These are phyloP conservation scores for Dactylonectria macrodidyma DNA, from an alignment of 2,329 filamentous ascomycete genomes.

Conservation along the genomic window DNA sequence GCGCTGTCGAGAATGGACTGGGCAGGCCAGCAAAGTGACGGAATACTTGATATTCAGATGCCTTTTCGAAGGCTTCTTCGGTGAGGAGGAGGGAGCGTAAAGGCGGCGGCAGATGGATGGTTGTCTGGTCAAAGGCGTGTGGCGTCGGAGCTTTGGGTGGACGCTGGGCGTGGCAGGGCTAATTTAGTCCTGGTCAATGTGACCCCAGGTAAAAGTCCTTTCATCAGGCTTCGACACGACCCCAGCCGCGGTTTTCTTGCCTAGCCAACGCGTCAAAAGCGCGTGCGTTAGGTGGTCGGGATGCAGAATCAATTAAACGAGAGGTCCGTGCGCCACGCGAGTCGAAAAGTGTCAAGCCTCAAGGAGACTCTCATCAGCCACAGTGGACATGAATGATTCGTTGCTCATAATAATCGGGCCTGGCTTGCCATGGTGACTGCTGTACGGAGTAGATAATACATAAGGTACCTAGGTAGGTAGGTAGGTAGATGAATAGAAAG, in stretches of 20 bases:
- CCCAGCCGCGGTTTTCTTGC: constrained; percentile 40
- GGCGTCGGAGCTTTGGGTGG: constrained; percentile 31
- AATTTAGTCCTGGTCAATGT: constrained; percentile 23
- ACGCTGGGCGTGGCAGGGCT: constrained; percentile 28
- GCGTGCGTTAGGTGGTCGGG: constrained; percentile 37
- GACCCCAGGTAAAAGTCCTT: constrained; percentile 23
- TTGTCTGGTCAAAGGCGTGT: constrained; percentile 18
- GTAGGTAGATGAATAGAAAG: too few species aligned
- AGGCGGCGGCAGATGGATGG: neutral
- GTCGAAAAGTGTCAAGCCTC: constrained; percentile 1
- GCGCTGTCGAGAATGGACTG: constrained; percentile 17
- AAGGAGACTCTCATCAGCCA: constrained; percentile 14
- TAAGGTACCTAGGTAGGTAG: too few species aligned
- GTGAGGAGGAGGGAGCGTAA: neutral
- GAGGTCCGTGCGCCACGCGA: constrained; percentile 36
- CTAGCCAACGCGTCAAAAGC: constrained; percentile 42
- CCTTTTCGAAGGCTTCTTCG: neutral
- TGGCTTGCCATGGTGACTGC: neutral
- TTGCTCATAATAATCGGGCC: neutral
- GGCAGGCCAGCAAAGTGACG: constrained; percentile 7
- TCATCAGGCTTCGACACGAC: constrained; percentile 29
- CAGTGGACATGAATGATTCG: constrained; percentile 8
- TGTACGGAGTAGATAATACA: too few species aligned
- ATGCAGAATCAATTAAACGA: constrained; percentile 46
- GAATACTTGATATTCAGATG: neutral